These are phyloP conservation scores for Carex pumila DNA, from an alignment of 176 grass and related monocot genomes.

Conservation along the genomic window DNA sequence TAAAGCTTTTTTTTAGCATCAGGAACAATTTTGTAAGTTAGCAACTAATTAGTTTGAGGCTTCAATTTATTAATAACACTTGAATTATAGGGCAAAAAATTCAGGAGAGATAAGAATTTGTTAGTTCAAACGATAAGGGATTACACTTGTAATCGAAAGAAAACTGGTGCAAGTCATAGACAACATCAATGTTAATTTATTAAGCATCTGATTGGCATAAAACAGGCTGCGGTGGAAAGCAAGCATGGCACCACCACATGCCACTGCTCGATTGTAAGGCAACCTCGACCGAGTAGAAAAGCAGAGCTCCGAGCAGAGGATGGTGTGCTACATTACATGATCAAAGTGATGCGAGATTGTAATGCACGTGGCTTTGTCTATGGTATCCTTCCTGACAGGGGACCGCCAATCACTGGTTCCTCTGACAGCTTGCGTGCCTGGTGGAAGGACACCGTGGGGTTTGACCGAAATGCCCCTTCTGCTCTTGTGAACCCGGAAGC, in stretches of 20 bases:
- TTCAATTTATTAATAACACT: too few species aligned
- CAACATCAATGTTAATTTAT: not conserved
- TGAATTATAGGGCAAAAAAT: too few species aligned
- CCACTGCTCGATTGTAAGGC: not conserved
- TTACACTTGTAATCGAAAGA: not conserved
- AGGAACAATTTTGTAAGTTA: too few species aligned
- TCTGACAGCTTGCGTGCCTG: slow-evolving; percentile 62
- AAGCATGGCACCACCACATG: not conserved
- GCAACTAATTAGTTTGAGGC: too few species aligned
- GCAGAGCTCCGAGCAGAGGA: slow-evolving; percentile 40
- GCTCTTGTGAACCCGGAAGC: not conserved
- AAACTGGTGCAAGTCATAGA: not conserved
- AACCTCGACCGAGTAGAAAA: not conserved
- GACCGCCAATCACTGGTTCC: slow-evolving; percentile 49
- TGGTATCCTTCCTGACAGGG: slow-evolving; percentile 57
- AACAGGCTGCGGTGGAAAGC: not conserved
- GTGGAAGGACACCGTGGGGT: slow-evolving; percentile 65
- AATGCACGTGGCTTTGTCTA: slow-evolving; percentile 72
- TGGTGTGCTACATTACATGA: slow-evolving; percentile 66
- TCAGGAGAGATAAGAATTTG: not conserved
- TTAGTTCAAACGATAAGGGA: not conserved
- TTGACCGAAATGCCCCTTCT: slow-evolving; percentile 48
- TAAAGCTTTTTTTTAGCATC: too few species aligned
- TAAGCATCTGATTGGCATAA: not conserved
- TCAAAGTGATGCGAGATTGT: slow-evolving; percentile 70